Conservation (phyloP, 495 filamentous ascomycete species). For the Neurospora sp. region DNA sequence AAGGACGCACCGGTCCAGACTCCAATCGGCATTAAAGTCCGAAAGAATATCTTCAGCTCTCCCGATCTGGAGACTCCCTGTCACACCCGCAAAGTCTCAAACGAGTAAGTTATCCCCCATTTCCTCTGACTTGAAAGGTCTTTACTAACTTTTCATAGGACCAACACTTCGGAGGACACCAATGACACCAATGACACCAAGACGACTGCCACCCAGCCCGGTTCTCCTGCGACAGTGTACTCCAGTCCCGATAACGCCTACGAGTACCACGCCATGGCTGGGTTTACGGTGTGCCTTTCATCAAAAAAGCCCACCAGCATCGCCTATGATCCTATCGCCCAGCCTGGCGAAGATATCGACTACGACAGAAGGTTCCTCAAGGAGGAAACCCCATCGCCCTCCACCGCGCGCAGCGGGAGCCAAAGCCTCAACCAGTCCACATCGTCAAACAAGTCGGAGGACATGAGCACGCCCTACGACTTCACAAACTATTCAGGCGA, state of each 20-base stretch:
- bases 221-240: fast-evolving
- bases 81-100: background rate
- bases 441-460: fast-evolving
- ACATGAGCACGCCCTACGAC: background rate
- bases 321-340: background rate
- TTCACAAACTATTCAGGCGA: background rate
- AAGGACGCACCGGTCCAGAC: background rate
- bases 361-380: background rate
- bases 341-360: fast-evolving
- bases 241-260: fast-evolving
- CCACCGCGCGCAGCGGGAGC: fast-evolving
- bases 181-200: fast-evolving
- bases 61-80: background rate
- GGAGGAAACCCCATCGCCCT: background rate
- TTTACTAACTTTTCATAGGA: background rate
- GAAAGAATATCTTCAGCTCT: background rate
- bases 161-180: fast-evolving
- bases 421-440: fast-evolving
- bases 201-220: background rate
- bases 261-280: background rate
- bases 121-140: background rate
- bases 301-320: background rate
- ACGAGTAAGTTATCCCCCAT: background rate
- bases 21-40: background rate
- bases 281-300: fast-evolving